A percentile compares a stretch with the other conserved stretches of the same genome.
Conservation (phyloP, 148 eudicot species). For the Cornus florida region DNA sequence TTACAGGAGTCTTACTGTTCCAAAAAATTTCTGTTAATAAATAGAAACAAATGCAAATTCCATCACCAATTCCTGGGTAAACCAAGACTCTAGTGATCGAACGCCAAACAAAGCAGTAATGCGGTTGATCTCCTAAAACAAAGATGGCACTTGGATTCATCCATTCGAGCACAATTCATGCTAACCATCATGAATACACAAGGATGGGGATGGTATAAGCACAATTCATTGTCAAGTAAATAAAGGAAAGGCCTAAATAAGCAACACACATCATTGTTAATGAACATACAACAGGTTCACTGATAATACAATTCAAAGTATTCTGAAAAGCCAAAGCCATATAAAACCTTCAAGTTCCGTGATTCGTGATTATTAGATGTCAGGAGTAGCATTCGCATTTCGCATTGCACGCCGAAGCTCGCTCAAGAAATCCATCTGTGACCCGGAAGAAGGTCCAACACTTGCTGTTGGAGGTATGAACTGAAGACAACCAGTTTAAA, state of each 20-base stretch:
- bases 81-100: too few relatives aligned
- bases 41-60: too few relatives aligned
- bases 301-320: slow-evolving; percentile 8
- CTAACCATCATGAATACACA: background rate
- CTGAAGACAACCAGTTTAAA: slow-evolving; percentile 2
- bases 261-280: background rate
- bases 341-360: slow-evolving; percentile 1
- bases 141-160: background rate
- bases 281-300: slow-evolving; percentile 28
- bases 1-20: too few relatives aligned
- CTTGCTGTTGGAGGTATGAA: slow-evolving; percentile 8
- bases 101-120: too few relatives aligned
- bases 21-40: too few relatives aligned
- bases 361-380: slow-evolving; percentile 16
- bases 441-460: slow-evolving; percentile 16
- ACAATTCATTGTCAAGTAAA: background rate
- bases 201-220: too few relatives aligned
- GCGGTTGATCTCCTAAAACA: too few relatives aligned
- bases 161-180: background rate
- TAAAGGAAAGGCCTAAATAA: background rate
- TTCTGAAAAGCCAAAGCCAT: slow-evolving; percentile 13
- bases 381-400: slow-evolving; percentile 30
- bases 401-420: slow-evolving; percentile 59
- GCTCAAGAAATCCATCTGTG: slow-evolving; percentile 27
- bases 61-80: too few relatives aligned